Percentiles rank a stretch among this genome's conserved stretches.
Conservation (phyloP, 2,329 filamentous ascomycete species). For the Nemania bipapillata region DNA sequence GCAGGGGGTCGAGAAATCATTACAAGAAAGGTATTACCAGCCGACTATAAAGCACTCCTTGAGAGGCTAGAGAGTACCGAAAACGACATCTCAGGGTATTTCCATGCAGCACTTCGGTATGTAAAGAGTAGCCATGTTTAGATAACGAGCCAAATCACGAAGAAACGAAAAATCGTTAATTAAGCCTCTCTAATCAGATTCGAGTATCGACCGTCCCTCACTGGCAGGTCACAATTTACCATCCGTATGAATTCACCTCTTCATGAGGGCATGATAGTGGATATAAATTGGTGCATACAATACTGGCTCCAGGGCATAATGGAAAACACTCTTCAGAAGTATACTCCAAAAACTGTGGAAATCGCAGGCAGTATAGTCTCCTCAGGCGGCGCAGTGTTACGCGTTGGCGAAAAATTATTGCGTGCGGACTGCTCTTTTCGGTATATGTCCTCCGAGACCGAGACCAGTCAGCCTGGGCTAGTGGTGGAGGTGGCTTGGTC, state of each 20-base stretch:
- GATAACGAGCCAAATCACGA: neutral
- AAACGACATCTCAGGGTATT: slow-evolving; percentile 14
- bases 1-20: slow-evolving; percentile 1
- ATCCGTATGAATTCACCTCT: slow-evolving; percentile 16
- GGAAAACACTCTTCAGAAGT: neutral
- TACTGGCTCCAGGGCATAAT: neutral
- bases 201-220: slow-evolving; percentile 18
- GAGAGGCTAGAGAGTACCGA: neutral
- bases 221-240: slow-evolving; percentile 10
- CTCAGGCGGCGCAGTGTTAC: neutral
- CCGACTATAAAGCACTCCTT: slow-evolving; percentile 18
- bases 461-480: neutral
- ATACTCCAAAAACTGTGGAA: neutral
- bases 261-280: slow-evolving; percentile 12
- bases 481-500: slow-evolving; percentile 17
- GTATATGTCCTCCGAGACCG: neutral
- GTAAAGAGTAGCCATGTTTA: neutral
- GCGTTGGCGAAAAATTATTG: slow-evolving; percentile 1
- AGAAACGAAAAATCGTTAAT: neutral
- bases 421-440: slow-evolving; percentile 17
- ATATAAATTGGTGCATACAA: neutral
- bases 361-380: neutral
- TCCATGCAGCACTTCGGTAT: slow-evolving; percentile 14
- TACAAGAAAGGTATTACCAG: slow-evolving; percentile 14
- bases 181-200: slow-evolving; percentile 2